Percentiles rank a stretch among this genome's conserved stretches.
phyloP scores from a whole-genome alignment of 805 yeast genomes.

The Sugiyamaella chiloensis region DNA sequence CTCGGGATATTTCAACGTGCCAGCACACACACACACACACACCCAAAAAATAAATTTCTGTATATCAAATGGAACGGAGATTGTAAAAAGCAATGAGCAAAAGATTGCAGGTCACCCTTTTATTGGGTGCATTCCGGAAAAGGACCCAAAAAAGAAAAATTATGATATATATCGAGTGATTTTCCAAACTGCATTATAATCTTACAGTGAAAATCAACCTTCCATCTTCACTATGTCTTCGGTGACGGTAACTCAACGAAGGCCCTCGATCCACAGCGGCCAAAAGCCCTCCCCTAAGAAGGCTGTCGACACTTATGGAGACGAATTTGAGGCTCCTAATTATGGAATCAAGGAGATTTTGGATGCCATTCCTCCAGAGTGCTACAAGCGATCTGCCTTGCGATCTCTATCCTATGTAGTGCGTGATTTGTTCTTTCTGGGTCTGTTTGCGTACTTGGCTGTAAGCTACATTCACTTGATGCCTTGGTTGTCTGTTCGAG shows the following conservation, averaged over 20 bases:
- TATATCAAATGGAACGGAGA: neutral
- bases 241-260: conserved; percentile 20
- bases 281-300: conserved; percentile 9
- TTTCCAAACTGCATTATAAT: neutral
- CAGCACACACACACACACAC: too few species aligned
- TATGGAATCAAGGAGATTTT: conserved; percentile 72
- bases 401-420: conserved; percentile 61
- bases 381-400: conserved; percentile 61
- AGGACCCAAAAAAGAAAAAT: conserved; percentile 5
- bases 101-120: neutral
- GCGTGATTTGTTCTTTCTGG: conserved; percentile 52
- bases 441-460: conserved; percentile 51
- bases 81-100: neutral
- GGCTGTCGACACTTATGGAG: conserved; percentile 55
- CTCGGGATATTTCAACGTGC: conserved; percentile 2
- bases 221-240: conserved; percentile 16
- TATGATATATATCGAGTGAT: conserved; percentile 1
- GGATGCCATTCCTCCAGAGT: conserved; percentile 66
- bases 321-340: conserved; percentile 69
- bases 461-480: conserved; percentile 52
- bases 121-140: too few species aligned
- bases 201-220: neutral
- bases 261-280: conserved; percentile 17
- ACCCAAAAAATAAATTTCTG: conserved; percentile 2
- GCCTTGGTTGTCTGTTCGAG: conserved; percentile 44